Evolutionary conservation across 2,329 filamentous ascomycete species (phyloP), one percentile per base, ranked within the genome.

Genomic region (Aphanoascus verrucosus): DNA sequence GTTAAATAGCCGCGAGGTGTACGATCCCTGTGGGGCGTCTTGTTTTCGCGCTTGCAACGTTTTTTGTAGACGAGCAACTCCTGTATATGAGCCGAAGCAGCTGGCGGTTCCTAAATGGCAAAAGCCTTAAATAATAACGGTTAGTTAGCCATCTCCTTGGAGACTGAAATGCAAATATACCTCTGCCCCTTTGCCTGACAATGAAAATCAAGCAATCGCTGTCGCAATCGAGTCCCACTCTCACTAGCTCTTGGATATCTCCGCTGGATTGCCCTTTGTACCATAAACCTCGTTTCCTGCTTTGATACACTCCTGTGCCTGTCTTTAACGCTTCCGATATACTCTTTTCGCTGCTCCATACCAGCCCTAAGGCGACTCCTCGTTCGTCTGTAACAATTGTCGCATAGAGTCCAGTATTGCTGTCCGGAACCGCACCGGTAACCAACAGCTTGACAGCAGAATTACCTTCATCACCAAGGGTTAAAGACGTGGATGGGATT

Each of bases 231-330:
- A 94, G 76, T 0, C 85, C 85, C 59, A 98, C 79, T 54, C 83
- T 83, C 19, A 97, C 76, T 49, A 98, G 77, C 68, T 96, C 84
- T 69, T 98, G 93, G 11, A 87, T 88, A 67, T 97, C 90, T 12
- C 93, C 93, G 52, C 91, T 97, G 7, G 86, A 93, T 50, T 90
- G 87, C 5, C 93, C 93, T 74, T 98, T 98, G 70, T 94, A 85
- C 93, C 93, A 98, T 28, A 98, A 72, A 0, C 93, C 93, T 43
- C 93, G 81, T 75, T 96, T 97, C 50, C 93, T 80, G 73, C 91
- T 97, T 71, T 96, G 89, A 68, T 98, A 98, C 37, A 97, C 91
- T 32, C 93, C 90, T 11, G 79, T 77, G 17, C 84, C 83, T 6
- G 88, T 94, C 63, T 81, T 81, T 56, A 98, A 67, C 37, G 91